Evolutionary conservation across 768 basidiomycete species (phyloP), one percentile per base, ranked within the genome.

Genomic region (Rossbeevera mucosa): DNA sequence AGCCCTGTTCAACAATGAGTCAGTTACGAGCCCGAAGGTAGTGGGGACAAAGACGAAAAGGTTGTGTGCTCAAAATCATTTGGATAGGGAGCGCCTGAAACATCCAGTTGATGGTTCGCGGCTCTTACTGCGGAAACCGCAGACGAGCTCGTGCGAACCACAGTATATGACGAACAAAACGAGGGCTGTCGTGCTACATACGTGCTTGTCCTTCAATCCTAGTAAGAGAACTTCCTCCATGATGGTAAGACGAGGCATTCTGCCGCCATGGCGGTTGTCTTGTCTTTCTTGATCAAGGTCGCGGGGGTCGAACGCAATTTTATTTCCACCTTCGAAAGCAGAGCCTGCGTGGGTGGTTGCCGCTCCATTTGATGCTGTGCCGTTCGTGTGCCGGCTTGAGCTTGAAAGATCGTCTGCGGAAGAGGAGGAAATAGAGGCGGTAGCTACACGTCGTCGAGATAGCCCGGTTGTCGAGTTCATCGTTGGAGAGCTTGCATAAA

Each of bases 211-310:
- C 70, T 98, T 97, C 52, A 99, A 74, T 4, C 96, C 96, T 12
- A 99, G 72, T 51, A 99, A 70, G 55, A 98, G 74, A 6, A 99
- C 85, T 74, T 99, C 96, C 74, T 99, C 96, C 89, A 98, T 90
- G 51, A 99, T 79, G 22, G 96, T 99, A 60, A 99, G 74, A 52
- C 77, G 77, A 3, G 96, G 96, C 70, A 87, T 79, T 70, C 80
- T 83, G 18, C 86, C 88, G 3, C 86, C 85, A 51, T 79, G 63
- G 50, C 75, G 77, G n/a, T 67, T 76, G 56, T 85, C 82, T 59
- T 86, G 82, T 42, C 77, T 77, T 31, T 81, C 85, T 49, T 81
- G 79, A 64, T 88, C 81, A 58, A 96, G 69, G 72, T 99, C 96
- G 49, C 92, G 75, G 3, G 93, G 94, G 76, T 98, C 96, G 64